phyloP scores from a whole-genome alignment of 257 asterid species.

The Capsicum rhomboideum region DNA sequence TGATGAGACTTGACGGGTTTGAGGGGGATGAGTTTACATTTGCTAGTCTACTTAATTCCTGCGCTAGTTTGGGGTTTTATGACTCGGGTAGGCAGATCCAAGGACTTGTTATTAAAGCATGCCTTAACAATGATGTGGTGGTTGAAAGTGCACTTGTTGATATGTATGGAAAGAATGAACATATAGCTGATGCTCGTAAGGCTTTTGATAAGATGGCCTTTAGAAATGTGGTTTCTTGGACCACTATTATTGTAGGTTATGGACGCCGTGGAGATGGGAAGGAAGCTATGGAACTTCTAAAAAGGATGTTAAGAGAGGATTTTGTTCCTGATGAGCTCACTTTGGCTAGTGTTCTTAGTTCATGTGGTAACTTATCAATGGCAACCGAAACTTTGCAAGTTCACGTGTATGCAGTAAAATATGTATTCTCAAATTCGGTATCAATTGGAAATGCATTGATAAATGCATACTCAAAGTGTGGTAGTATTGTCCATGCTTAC shows the following conservation, averaged over 20 bases:
- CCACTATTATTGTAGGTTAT: slow-evolving; percentile 26
- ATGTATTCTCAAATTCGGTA: slow-evolving; percentile 7
- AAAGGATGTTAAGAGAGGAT: slow-evolving; percentile 16
- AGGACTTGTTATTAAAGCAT: slow-evolving; percentile 10
- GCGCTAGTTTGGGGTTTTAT: slow-evolving; percentile 10
- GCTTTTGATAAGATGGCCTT: slow-evolving; percentile 23
- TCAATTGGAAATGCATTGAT: slow-evolving; percentile 25
- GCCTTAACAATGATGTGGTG: slow-evolving; percentile 14
- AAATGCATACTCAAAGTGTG: slow-evolving; percentile 25
- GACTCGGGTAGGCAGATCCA: slow-evolving; percentile 19
- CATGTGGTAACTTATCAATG: slow-evolving; percentile 24
- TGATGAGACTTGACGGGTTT: slow-evolving; percentile 20
- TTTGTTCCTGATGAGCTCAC: slow-evolving; percentile 25
- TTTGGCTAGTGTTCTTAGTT: slow-evolving; percentile 24
- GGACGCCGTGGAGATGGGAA: slow-evolving; percentile 23
- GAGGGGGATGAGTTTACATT: slow-evolving; percentile 22
- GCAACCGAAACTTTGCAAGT: slow-evolving; percentile 14
- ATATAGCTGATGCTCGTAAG: slow-evolving; percentile 12
- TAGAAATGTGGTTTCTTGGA: slow-evolving; percentile 31
- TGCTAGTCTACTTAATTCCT: slow-evolving; percentile 22
- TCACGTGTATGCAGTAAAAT: slow-evolving; percentile 16
- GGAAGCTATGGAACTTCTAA: slow-evolving; percentile 18
- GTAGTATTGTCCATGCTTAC: slow-evolving; percentile 14
- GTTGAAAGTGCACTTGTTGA: slow-evolving; percentile 24
- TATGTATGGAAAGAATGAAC: slow-evolving; percentile 26